Base-by-base conservation (phyloP, 2,329 filamentous ascomycete genomes). In the Rhynchosporium secalis region DNA sequence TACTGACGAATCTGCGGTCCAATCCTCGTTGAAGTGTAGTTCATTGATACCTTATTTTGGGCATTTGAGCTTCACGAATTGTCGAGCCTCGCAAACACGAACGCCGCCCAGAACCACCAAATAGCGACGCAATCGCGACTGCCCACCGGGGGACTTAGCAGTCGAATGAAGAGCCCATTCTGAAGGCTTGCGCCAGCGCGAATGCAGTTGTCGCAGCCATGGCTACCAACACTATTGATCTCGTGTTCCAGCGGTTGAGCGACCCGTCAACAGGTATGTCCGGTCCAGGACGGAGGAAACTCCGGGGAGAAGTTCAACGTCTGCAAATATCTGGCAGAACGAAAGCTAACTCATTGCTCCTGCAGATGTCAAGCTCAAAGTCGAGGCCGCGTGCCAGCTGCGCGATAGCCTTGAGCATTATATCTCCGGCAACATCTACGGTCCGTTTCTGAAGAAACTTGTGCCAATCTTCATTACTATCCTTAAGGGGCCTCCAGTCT, bases 391-490 rank as follows among this genome's bases (percentile, higher is more conserved):
- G 65, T 87, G 88, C 58, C 89, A 93, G 68, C 82, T 99, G 72
- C 91, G 95, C 74, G 96, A 99, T 78, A 92, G 85, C 71, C 87
- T 98, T 69, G 96, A 99, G 68, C 84, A 92, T 72, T 96, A 95
- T 79, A 92, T 89, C 60, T 86, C 85, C 72, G 88, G 90, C 58
- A 82, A 84, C 60, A 87, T 87, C 71, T 99, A 98, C 75, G 78
- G 85, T 33, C 81, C 84, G 56, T 98, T 99, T 75, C 82, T 99
- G 64, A 86, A 91, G 73, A 91, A 91, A 77, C 82, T 97, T 72
- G 89, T 98, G 79, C 95, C 95, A 45, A 86, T 96, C 40, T 95
- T 98, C 78, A 85, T 95, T 74, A 87, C 84, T 75, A 91, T 96
- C 59, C 80, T 99, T 57, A 88, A 89, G 73, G 91, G 92, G 60